Conservation (phyloP, 2,329 filamentous ascomycete species). For the Trichoderma atroviride region DNA sequence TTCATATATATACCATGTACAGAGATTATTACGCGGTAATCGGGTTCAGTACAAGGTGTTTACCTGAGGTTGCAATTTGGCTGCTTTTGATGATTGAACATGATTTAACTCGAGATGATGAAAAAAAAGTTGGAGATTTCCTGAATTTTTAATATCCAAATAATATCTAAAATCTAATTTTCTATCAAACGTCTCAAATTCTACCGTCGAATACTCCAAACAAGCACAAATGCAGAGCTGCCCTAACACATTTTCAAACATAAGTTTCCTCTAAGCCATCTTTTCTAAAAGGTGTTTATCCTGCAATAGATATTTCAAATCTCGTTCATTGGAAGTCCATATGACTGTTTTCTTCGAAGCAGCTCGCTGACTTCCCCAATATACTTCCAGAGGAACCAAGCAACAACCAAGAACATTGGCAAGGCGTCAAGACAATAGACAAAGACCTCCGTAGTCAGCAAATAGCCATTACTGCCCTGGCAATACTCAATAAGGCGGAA, state of each 20-base stretch:
- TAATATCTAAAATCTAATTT: not conserved
- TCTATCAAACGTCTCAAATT: not conserved
- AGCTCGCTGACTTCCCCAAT: not conserved
- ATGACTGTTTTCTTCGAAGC: not conserved
- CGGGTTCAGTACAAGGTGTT: too few species aligned
- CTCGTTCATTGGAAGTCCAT: not conserved
- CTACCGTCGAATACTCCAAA: not conserved
- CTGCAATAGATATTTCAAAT: not conserved
- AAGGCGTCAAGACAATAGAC: slow-evolving; percentile 6
- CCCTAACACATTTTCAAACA: not conserved
- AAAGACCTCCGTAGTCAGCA: not conserved
- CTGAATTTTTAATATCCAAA: too few species aligned
- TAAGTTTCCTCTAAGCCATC: not conserved
- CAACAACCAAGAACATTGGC: slow-evolving; percentile 5
- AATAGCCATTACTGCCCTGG: not conserved
- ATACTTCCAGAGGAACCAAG: slow-evolving; percentile 4
- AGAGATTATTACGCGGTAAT: too few species aligned
- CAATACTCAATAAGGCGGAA: slow-evolving; percentile 6
- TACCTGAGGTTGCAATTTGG: too few species aligned
- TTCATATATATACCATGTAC: too few species aligned
- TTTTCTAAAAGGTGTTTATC: not conserved
- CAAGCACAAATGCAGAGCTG: not conserved
- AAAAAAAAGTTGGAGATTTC: too few species aligned
- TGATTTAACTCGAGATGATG: too few species aligned
- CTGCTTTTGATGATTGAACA: too few species aligned